phyloP scores from a whole-genome alignment of 139 green algal genomes.

The Chlamydomonas schloesseri region DNA sequence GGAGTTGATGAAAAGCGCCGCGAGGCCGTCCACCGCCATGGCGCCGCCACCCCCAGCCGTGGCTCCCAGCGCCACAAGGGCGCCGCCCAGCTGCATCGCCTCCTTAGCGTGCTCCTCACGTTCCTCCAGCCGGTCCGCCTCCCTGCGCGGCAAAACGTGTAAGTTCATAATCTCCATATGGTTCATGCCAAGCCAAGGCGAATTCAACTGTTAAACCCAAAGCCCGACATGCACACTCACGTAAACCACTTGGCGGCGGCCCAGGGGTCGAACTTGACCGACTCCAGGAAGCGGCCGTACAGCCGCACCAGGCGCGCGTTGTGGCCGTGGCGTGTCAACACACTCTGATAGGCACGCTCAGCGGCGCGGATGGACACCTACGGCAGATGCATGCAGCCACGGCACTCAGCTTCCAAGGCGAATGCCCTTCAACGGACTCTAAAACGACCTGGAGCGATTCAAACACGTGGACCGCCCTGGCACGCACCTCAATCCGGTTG shows the following conservation, averaged over 20 bases:
- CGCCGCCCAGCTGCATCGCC: slow-evolving; percentile 28
- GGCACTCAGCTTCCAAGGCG: too few species aligned
- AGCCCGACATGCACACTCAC: neutral
- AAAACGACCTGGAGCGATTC: too few species aligned
- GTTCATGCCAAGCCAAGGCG: too few species aligned
- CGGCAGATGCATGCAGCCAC: neutral
- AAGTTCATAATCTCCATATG: too few species aligned
- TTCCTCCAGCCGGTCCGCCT: slow-evolving; percentile 40
- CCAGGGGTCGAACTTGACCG: slow-evolving; percentile 47
- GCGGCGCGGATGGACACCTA: slow-evolving; percentile 32
- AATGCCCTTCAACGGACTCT: too few species aligned
- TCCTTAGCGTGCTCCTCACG: slow-evolving; percentile 42
- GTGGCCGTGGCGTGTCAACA: slow-evolving; percentile 12
- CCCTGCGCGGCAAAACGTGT: neutral
- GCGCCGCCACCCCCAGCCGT: too few species aligned
- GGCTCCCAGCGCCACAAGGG: too few species aligned
- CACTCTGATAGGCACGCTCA: slow-evolving; percentile 30
- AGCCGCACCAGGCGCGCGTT: slow-evolving; percentile 20
- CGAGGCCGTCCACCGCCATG: too few species aligned
- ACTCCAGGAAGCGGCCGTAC: slow-evolving; percentile 53
- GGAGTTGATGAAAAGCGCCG: too few species aligned
- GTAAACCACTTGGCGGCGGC: slow-evolving; percentile 21
- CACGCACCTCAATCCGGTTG: neutral
- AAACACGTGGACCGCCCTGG: too few species aligned
- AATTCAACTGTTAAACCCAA: too few species aligned